A percentile compares a stretch with the other conserved stretches of the same genome.
These are phyloP conservation scores for Zea mays DNA, from an alignment of 176 grass and related monocot genomes.

Conservation along the genomic window DNA sequence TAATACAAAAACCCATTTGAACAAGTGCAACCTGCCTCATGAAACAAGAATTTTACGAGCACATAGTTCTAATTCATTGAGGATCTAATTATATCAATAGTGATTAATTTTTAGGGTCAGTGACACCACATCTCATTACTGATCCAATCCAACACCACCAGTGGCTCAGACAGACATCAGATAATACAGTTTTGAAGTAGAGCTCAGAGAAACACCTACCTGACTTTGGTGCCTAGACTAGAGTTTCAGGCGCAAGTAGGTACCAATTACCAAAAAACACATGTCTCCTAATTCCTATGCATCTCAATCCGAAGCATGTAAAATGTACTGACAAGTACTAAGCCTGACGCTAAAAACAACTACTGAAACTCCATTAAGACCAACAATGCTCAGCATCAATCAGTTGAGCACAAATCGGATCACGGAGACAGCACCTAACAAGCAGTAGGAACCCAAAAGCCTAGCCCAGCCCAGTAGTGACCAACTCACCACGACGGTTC, in stretches of 20 bases:
- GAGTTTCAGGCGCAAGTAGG: neutral
- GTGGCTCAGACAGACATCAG: neutral
- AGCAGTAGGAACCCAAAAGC: neutral
- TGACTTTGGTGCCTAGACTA: neutral
- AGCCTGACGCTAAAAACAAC: neutral
- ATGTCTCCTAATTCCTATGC: neutral
- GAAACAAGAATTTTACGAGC: neutral
- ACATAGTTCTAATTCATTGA: neutral
- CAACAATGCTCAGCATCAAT: neutral
- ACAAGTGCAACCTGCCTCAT: no score
- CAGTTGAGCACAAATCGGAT: neutral
- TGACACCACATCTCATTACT: neutral
- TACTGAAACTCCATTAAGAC: neutral
- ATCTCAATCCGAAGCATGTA: neutral
- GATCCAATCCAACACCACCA: neutral
- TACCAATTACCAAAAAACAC: neutral
- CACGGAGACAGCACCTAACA: neutral
- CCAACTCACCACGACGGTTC: conserved; percentile 62
- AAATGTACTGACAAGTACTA: no score
- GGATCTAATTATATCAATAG: neutral
- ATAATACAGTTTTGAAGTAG: neutral
- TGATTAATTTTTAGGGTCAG: neutral
- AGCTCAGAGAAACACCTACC: neutral
- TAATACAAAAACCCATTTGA: no score
- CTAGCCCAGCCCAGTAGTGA: neutral